Evolutionary conservation across 345 rosid species (phyloP), one percentile per base, ranked within the genome.

Genomic region (Microthlaspi erraticum): DNA sequence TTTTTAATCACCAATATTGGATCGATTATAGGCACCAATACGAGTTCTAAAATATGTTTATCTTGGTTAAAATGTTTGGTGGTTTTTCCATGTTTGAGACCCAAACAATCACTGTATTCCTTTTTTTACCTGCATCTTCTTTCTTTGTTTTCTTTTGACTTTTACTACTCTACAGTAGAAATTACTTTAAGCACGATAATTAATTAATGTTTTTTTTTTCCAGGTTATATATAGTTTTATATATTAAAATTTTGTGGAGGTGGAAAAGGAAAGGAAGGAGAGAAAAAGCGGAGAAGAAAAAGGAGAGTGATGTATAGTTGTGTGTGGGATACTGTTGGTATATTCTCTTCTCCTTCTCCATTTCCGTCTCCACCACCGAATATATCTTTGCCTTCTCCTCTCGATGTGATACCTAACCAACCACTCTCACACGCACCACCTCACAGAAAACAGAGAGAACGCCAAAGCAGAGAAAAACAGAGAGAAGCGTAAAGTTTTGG

Each of bases 271-370:
- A 67, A 67, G 61, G 13, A 42, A 46, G 11, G 34, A 26, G 29
- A 60, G 72, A 60, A 50, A 74, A 58, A 20, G 41, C 7, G 26
- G 33, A 19, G 64, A 38, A 54, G 38, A 10, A 55, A 68, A 70
- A 34, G 54, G 43, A 50, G 73, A 50, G 73, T 74, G 65, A 61
- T 43, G 78, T 45, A 29, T 13, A 53, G 69, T 57, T 57, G 71
- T 41, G 67, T 71, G 77, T 66, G 36, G 41, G 84, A 81, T 75
- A 69, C 86, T 64, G 84, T 72, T 85, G 86, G 87, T 66, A 83
- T 84, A 84, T 85, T 84, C 93, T 72, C 57, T 65, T 45, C 48
- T 62, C 54, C 37, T n/a, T 48, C 71, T 53, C 71, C 71, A 12
- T 49, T 19, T 62, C 45, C 56, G 3, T 18, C 42, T 56, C 42